Base-by-base conservation (phyloP, 2,329 filamentous ascomycete genomes). In the Aspergillus texensis region DNA sequence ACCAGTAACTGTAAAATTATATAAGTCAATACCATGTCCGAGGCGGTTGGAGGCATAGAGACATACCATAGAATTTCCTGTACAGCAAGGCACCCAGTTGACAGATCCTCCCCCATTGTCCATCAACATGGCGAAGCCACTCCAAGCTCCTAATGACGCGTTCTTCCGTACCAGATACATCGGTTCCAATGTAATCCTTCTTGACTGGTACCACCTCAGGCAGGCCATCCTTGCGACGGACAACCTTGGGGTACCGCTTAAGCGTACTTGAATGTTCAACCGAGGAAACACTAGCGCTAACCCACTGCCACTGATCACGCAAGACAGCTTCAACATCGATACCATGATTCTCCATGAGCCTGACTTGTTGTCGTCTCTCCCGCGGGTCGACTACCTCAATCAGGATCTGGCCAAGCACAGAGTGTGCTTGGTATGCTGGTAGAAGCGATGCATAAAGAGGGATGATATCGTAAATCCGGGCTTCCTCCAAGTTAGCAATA, bases 371-470 rank as follows among this genome's bases (percentile, higher is more conserved):
- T 32, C 87, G 77, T 69, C 93, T 89, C 64, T 91, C 87, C 9
- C 86, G 82, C 9, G 82, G 78, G 50, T 91, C 86, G 32, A 85
- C 84, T 60, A 97, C 85, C 53, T 91, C 87, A 57, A 93, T 89
- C 61, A 97, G 81, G 61, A 96, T 91, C 58, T 88, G 86, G 62
- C 90, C 92, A 56, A 99, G 84, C 19, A 90, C 89, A 60, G 88
- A 85, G 69, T 93, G 89, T 65, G 86, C 85, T 66, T 90, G 85
- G 14, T 87, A 81, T 8, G 83, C 80, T 11, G 87, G 84, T 14
- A 99, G 83, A 70, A 92, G 89, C 10, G 93, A 93, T 66, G 92
- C 94, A 76, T 99, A 99, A 0, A 96, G 82, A 0, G 95, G 94
- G 61, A 97, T 91, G 48, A 95, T 80, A 66, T 94, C 89, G 63